Percentiles rank a stretch among this genome's conserved stretches.
These are phyloP conservation scores for Cytospora leucostoma DNA, from an alignment of 2,329 filamentous ascomycete species.

Conservation along the genomic window DNA sequence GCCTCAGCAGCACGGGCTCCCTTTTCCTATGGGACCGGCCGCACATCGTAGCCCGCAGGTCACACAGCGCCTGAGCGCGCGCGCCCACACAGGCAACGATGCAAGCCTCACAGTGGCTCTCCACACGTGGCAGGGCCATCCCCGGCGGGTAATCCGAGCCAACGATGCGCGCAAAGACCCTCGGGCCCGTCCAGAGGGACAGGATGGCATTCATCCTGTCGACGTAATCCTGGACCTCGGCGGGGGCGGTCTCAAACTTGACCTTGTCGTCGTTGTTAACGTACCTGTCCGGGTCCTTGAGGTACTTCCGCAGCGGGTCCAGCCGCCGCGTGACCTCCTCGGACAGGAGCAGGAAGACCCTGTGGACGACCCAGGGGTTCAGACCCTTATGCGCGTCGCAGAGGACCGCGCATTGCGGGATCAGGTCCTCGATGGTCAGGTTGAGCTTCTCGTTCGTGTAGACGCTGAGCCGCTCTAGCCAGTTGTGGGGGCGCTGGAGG, in stretches of 20 bases:
- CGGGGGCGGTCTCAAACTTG: conserved; percentile 12
- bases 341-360: conserved; percentile 45
- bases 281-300: conserved; percentile 18
- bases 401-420: conserved; percentile 29
- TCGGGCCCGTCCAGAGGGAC: conserved; percentile 20
- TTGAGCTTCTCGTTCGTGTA: conserved; percentile 23
- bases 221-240: conserved; percentile 33
- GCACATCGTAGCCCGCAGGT: conserved; percentile 47
- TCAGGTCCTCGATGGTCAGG: conserved; percentile 25
- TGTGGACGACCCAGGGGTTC: conserved; percentile 35
- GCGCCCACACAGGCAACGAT: conserved; percentile 52
- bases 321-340: conserved; percentile 44
- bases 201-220: conserved; percentile 30
- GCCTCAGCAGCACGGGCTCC: conserved; percentile 40
- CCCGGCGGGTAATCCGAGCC: conserved; percentile 21
- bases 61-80: conserved; percentile 43
- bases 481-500: conserved; percentile 38
- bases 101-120: conserved; percentile 53
- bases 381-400: conserved; percentile 30
- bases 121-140: conserved; percentile 34
- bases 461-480: conserved; percentile 33
- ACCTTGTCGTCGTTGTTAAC: conserved; percentile 13
- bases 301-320: conserved; percentile 34
- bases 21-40: conserved; percentile 38
- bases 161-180: conserved; percentile 28